Evolutionary conservation across 345 rosid genomes (phyloP).

Genomic region (Salix suchowensis): DNA sequence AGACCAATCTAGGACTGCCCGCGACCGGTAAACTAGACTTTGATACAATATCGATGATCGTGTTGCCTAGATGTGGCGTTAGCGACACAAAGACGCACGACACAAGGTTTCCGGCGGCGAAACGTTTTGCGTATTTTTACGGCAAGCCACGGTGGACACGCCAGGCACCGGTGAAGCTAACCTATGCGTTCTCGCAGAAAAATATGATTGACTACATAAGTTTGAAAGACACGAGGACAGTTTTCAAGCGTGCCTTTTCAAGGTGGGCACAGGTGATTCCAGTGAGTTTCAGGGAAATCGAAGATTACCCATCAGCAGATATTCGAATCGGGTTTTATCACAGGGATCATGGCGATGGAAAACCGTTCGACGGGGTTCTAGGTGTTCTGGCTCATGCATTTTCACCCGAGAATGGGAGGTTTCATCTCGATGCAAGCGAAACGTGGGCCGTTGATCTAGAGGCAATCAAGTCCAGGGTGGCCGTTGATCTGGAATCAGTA

Average conservation of each 20-base stretch:
- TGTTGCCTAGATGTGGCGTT: constrained; percentile 81
- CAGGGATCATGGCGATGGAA: constrained; percentile 77
- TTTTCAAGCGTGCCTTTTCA: constrained; percentile 53
- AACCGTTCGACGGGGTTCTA: constrained; percentile 82
- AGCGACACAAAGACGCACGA: constrained; percentile 30
- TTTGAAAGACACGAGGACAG: constrained; percentile 34
- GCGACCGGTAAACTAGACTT: constrained; percentile 63
- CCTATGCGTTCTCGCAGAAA: constrained; percentile 55
- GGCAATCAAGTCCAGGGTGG: constrained; percentile 42
- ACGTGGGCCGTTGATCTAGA: constrained; percentile 68
- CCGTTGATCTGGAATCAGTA: constrained; percentile 89
- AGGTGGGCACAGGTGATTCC: constrained; percentile 80
- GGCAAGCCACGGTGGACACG: constrained; percentile 71
- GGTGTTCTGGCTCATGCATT: constrained; percentile 87
- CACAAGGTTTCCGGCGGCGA: constrained; percentile 31
- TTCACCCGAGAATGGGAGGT: constrained; percentile 77
- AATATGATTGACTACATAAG: constrained; percentile 56
- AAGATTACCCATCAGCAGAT: constrained; percentile 45
- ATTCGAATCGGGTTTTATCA: constrained; percentile 60
- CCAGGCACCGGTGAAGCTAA: constrained; percentile 41
- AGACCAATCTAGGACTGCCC: constrained; percentile 56
- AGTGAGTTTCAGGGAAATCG: constrained; percentile 50
- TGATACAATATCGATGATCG: constrained; percentile 49
- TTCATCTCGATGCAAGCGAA: constrained; percentile 78
- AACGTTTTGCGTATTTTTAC: constrained; percentile 57